Conservation (phyloP, 148 eudicot genomes). For the Rhododendron simsii region DNA sequence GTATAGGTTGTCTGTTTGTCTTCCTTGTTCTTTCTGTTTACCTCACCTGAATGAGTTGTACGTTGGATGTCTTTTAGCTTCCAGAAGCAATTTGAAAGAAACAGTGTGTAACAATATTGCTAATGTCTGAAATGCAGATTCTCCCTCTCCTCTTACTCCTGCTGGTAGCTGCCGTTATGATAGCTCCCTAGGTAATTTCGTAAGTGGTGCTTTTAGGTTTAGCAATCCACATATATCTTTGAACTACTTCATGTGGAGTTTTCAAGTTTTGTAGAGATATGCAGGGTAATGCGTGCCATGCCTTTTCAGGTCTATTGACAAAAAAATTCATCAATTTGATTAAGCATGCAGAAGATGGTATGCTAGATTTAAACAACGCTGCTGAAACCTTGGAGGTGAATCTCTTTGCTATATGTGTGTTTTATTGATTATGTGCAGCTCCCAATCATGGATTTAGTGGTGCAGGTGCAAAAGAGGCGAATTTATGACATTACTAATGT, state of each 20-base stretch:
- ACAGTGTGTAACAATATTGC: not conserved
- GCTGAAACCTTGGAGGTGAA: conserved; percentile 90
- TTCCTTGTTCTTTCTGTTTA: not conserved
- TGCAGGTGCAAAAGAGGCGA: conserved; percentile 89
- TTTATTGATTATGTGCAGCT: not conserved
- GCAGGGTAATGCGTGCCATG: not conserved
- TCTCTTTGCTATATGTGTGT: not conserved
- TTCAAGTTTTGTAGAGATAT: not conserved
- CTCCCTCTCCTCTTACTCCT: conserved; percentile 75
- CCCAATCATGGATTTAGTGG: not conserved
- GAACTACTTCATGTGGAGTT: not conserved
- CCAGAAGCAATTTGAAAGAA: not conserved
- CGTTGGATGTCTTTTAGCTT: not conserved
- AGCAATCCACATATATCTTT: not conserved
- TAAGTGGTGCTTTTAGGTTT: conserved; percentile 1
- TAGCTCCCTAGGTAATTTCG: conserved; percentile 74
- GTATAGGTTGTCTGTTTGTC: too few species aligned
- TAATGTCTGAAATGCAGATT: conserved; percentile 49
- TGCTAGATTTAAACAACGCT: conserved; percentile 88
- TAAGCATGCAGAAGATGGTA: conserved; percentile 93
- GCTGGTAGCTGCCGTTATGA: conserved; percentile 88
- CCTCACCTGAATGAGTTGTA: not conserved
- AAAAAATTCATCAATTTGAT: conserved; percentile 80
- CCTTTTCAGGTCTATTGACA: conserved; percentile 71
- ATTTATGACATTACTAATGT: conserved; percentile 96